phyloP scores from a whole-genome alignment of 805 yeast species.

The Phaffomyces thermotolerans region DNA sequence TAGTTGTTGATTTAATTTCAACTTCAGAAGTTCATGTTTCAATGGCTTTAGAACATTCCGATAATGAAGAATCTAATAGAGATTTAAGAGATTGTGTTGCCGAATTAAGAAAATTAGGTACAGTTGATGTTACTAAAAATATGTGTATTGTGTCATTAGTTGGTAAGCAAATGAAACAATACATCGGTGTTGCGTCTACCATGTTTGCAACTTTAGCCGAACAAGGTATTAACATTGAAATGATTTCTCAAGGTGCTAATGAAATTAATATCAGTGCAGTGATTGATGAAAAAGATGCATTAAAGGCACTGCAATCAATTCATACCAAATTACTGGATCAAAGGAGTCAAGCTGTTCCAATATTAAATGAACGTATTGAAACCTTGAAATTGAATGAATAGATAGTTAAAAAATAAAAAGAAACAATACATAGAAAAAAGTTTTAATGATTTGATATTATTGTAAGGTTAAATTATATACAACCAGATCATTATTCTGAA shows the following conservation, averaged over 20 bases:
- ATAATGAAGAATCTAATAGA: constrained; percentile 47
- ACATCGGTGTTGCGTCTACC: constrained; percentile 93
- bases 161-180: constrained; percentile 95
- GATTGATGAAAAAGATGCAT: constrained; percentile 72
- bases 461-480: too few species aligned
- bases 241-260: constrained; percentile 98
- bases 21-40: constrained; percentile 98
- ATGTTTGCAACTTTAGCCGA: constrained; percentile 94
- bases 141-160: constrained; percentile 91
- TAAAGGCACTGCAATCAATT: constrained; percentile 79
- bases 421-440: too few species aligned
- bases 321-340: constrained; percentile 68
- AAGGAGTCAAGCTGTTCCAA: constrained; percentile 22
- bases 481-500: too few species aligned
- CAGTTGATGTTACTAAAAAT: constrained; percentile 80
- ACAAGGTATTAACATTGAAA: constrained; percentile 87
- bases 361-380: constrained; percentile 38
- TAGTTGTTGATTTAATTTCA: constrained; percentile 92
- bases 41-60: constrained; percentile 85
- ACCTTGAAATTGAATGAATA: constrained; percentile 33
- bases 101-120: constrained; percentile 75
- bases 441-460: too few species aligned
- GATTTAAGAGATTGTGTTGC: constrained; percentile 65
- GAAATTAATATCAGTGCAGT: constrained; percentile 97
- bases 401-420: neutral